Conservation (phyloP, 768 basidiomycete species). For the Pisolithus microcarpus region DNA sequence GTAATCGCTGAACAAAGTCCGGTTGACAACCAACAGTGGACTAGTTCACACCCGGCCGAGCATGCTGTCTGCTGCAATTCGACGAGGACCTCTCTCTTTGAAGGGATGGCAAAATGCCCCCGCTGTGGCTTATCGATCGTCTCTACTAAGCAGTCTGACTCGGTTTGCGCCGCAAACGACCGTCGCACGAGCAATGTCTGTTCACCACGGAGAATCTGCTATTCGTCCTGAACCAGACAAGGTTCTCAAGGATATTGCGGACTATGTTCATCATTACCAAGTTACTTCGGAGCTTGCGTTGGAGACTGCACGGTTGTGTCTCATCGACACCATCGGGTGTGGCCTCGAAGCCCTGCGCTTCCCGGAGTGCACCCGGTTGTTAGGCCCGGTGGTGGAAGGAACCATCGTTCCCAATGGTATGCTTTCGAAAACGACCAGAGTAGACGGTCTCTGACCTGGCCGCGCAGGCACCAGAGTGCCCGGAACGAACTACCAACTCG, state of each 20-base stretch:
- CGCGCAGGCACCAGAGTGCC: conserved; percentile 75
- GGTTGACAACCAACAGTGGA: too few relatives aligned
- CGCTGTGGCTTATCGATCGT: conserved; percentile 21
- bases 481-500: conserved; percentile 82
- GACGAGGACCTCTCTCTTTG: conserved; percentile 20
- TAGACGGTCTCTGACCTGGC: conserved; percentile 7
- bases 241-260: conserved; percentile 85
- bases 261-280: conserved; percentile 83
- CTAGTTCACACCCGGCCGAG: too few relatives aligned
- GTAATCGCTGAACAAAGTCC: too few relatives aligned
- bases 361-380: conserved; percentile 69
- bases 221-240: conserved; percentile 79
- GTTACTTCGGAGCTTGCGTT: conserved; percentile 78
- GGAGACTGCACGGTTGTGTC: conserved; percentile 84
- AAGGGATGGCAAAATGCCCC: conserved; percentile 9
- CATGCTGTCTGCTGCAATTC: conserved; percentile 25
- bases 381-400: conserved; percentile 89
- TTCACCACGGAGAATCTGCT: conserved; percentile 67
- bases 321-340: conserved; percentile 92
- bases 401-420: conserved; percentile 85
- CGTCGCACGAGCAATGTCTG: conserved; percentile 37
- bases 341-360: conserved; percentile 87
- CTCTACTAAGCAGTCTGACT: conserved; percentile 6
- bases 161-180: conserved; percentile 1
- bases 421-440: conserved; percentile 10